Evolutionary conservation across 257 asterid genomes (phyloP).

Genomic region (Eustoma russellianum): DNA sequence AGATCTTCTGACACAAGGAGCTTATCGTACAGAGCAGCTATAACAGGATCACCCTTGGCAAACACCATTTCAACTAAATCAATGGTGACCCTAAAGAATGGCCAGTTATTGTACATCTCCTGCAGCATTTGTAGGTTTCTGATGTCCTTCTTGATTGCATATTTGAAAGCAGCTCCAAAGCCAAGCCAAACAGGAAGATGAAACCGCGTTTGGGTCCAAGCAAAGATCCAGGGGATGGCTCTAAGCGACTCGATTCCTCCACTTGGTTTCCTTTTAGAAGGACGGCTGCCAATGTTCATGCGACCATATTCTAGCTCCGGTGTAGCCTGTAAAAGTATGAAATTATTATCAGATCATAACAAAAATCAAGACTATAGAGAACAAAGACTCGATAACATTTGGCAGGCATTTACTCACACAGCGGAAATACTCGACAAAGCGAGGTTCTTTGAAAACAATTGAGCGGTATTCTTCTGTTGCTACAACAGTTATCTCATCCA

Average conservation of each 20-base stretch:
- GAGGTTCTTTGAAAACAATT: conserved; percentile 43
- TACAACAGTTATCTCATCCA: conserved; percentile 36
- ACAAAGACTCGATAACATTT: background rate
- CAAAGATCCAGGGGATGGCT: conserved; percentile 58
- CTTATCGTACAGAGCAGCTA: conserved; percentile 38
- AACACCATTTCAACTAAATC: conserved; percentile 52
- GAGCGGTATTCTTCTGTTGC: conserved; percentile 42
- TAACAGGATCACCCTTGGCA: conserved; percentile 48
- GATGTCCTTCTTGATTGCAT: conserved; percentile 31
- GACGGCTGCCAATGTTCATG: conserved; percentile 58
- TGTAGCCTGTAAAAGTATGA: conserved; percentile 28
- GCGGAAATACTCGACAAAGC: conserved; percentile 51
- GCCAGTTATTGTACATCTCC: conserved; percentile 45
- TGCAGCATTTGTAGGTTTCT: conserved; percentile 33
- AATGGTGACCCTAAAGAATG: conserved; percentile 45
- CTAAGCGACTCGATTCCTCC: conserved; percentile 51
- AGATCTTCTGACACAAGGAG: conserved; percentile 42
- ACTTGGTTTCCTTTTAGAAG: conserved; percentile 44
- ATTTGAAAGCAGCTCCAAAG: conserved; percentile 40
- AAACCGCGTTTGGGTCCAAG: conserved; percentile 55
- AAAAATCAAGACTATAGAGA: background rate
- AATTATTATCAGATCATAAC: background rate
- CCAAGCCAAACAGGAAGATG: conserved; percentile 61
- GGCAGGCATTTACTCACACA: conserved; percentile 20
- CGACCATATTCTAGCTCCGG: conserved; percentile 49